phyloP scores from a whole-genome alignment of 2,329 filamentous ascomycete genomes.

The Xylaria sp. region DNA sequence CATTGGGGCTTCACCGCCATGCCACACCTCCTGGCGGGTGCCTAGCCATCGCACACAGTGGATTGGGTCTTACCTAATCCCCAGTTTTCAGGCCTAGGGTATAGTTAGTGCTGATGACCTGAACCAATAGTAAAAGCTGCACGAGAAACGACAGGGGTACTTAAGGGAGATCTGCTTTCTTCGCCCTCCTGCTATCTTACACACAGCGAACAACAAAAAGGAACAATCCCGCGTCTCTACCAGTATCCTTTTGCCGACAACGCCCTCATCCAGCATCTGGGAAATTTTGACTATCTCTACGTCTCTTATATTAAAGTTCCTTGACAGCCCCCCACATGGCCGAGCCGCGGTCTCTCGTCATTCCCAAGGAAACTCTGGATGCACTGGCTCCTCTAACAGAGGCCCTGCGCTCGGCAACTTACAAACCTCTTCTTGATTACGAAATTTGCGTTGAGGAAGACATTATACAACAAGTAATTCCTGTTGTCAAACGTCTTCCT shows the following conservation, averaged over 20 bases:
- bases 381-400: background rate
- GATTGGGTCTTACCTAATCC: no score
- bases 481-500: slow-evolving; percentile 12
- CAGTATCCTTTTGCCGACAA: background rate
- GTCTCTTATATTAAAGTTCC: background rate
- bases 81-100: no score
- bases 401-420: background rate
- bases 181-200: background rate
- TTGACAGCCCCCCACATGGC: background rate
- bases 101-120: no score
- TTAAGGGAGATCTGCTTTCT: no score
- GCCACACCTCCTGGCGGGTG: no score
- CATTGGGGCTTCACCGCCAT: no score
- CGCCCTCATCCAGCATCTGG: background rate
- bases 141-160: no score
- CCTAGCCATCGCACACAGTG: no score
- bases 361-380: background rate
- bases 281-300: background rate
- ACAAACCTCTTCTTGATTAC: slow-evolving; percentile 2
- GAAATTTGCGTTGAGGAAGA: slow-evolving; percentile 2
- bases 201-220: background rate
- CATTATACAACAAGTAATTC: slow-evolving; percentile 1
- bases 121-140: no score
- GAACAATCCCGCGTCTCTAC: background rate
- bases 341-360: background rate